Evolutionary conservation across 306 rosid species (phyloP).

Genomic region (Cucumis cinereus): DNA sequence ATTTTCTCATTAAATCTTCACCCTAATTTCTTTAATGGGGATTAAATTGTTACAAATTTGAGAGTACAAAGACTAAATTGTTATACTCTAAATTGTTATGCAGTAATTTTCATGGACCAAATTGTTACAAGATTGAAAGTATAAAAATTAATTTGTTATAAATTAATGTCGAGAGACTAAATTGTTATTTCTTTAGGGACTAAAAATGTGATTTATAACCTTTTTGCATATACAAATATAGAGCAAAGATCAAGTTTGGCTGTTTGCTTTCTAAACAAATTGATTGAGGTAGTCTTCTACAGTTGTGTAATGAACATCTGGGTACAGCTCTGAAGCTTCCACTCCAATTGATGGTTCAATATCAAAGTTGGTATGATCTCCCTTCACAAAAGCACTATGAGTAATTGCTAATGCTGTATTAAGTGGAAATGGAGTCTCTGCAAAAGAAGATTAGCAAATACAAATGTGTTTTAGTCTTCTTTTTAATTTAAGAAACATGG

Average conservation of each 20-base stretch:
- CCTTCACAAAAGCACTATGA: slow-evolving; percentile 38
- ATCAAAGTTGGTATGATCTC: slow-evolving; percentile 43
- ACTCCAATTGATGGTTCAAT: slow-evolving; percentile 47
- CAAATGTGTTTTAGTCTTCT: background rate
- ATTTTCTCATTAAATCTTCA: too few relatives aligned
- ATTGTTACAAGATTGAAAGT: too few relatives aligned
- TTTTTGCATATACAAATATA: background rate
- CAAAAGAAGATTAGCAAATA: background rate
- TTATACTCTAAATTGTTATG: too few relatives aligned
- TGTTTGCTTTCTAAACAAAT: slow-evolving; percentile 19
- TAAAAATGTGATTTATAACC: too few relatives aligned
- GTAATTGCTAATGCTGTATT: slow-evolving; percentile 21
- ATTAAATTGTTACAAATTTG: too few relatives aligned
- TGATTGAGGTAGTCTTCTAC: slow-evolving; percentile 49
- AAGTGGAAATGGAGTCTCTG: slow-evolving; percentile 37
- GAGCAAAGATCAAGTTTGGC: background rate
- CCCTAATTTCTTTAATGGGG: too few relatives aligned
- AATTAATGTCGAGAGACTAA: too few relatives aligned
- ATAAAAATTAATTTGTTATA: too few relatives aligned
- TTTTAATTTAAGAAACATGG: background rate
- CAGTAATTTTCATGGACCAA: too few relatives aligned
- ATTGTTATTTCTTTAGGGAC: too few relatives aligned
- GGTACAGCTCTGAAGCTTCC: slow-evolving; percentile 47
- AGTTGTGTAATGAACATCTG: slow-evolving; percentile 50
- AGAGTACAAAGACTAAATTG: too few relatives aligned